Evolutionary conservation across 2,329 filamentous ascomycete genomes (phyloP), one percentile per base, ranked within the genome.

Genomic region (Conoideocrella luteorostrata): DNA sequence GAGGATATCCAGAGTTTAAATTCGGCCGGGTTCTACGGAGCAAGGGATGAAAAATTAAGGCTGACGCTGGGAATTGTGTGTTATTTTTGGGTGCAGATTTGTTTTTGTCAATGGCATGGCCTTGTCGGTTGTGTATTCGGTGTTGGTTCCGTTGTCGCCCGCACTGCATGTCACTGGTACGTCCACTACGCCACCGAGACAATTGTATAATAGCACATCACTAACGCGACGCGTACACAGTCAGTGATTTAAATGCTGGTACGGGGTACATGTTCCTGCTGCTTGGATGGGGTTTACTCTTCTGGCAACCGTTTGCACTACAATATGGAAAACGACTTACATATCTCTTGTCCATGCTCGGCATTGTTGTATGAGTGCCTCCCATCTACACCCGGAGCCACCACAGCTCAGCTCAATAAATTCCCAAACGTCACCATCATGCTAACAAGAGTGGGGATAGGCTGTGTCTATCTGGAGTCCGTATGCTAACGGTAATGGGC

Each of bases 281-380:
- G n/a, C 50, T 69, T 1, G 70, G 70, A 2, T 71, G 65, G 64
- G 61, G 66, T 1, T 56, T 68, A 20, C 50, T 74, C 6, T 65
- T 73, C 44, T 73, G 69, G 69, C 69, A 73, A 48, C 69, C 70
- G 0, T 62, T 72, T 13, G 67, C 70, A 0, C 53, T 71, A 11
- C 63, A 67, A 35, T 72, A 70, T 43, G 70, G 70, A 41, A 70
- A 69, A 49, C 56, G 68, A 7, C 47, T 60, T 4, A 58, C 61
- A 0, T 70, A 70, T 42, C 49, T 70, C 5, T 34, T 65, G 18
- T 68, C 67, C 0, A 55, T 68, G 9, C 41, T 59, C 0, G 61
- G 59, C 18, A 34, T 43, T 11, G 40, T 47, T 6, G 49, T 51
- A 47, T 24, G 47, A 15, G 20, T 5, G 3, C 15, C n/a, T 10